phyloP scores from a whole-genome alignment of 1,139 yeast species.

The Yarrowia galli region DNA sequence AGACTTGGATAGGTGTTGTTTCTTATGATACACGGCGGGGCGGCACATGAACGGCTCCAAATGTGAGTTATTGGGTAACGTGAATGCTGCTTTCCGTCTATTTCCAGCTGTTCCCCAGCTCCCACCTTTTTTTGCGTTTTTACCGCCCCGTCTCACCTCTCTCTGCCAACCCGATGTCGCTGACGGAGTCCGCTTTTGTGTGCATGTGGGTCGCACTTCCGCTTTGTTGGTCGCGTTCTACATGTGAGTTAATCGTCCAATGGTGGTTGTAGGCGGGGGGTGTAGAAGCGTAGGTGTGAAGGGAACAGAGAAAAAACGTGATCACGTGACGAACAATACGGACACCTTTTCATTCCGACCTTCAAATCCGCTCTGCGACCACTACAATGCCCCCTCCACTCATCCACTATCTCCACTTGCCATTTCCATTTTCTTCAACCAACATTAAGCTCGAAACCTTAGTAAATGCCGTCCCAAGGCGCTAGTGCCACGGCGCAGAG shows the following conservation, averaged over 20 bases:
- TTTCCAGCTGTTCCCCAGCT: too few species aligned
- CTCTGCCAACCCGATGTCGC: conserved; percentile 3
- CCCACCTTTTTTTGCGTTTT: not conserved
- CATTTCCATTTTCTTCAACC: conserved; percentile 7
- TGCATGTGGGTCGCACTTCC: conserved; percentile 26
- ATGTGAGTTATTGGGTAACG: too few species aligned
- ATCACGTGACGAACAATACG: too few species aligned
- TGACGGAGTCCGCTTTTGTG: conserved; percentile 29
- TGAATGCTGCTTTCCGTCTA: too few species aligned
- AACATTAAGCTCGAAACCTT: conserved; percentile 31
- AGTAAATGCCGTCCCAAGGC: conserved; percentile 38
- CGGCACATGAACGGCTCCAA: too few species aligned
- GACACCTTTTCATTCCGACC: too few species aligned
- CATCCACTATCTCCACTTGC: conserved; percentile 26
- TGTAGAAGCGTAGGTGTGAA: not conserved
- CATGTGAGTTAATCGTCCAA: conserved; percentile 36
- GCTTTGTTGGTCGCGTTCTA: conserved; percentile 28
- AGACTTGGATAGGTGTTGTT: not conserved
- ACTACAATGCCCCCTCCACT: not conserved
- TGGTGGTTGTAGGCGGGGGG: not conserved
- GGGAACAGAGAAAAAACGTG: not conserved
- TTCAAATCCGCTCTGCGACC: not conserved
- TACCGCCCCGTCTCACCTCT: too few species aligned
- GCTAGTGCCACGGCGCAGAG: conserved; percentile 38
- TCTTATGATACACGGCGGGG: too few species aligned